Conservation (phyloP, 2,329 filamentous ascomycete species). For the Fusarium sp. region DNA sequence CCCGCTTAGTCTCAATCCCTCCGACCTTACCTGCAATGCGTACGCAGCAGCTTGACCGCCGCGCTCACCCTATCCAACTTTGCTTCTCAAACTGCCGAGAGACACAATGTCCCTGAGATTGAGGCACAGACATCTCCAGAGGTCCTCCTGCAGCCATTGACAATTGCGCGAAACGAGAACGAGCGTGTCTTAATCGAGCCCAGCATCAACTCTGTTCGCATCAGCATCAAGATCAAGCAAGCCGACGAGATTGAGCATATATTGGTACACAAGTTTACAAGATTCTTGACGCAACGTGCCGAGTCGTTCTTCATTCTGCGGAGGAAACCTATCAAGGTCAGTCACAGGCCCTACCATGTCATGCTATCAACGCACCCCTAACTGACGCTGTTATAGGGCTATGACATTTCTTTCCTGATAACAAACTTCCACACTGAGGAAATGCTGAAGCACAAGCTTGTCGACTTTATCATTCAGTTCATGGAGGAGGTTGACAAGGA, state of each 20-base stretch:
- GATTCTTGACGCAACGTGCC: constrained; percentile 84
- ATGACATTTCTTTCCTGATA: constrained; percentile 98
- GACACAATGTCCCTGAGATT: constrained; percentile 98
- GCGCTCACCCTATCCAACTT: constrained; percentile 93
- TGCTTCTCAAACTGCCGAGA: constrained; percentile 93
- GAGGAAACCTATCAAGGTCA: constrained; percentile 93
- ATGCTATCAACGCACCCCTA: constrained; percentile 19
- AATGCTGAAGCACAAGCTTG: constrained; percentile 98
- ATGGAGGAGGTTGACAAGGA: constrained; percentile 99
- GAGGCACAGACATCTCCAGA: constrained; percentile 94
- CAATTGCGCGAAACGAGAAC: constrained; percentile 94
- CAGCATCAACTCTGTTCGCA: constrained; percentile 94
- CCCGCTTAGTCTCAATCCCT: constrained; percentile 86
- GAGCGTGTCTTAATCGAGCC: constrained; percentile 97
- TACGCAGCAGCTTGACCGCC: constrained; percentile 92
- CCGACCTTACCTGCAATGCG: constrained; percentile 94
- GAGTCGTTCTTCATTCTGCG: constrained; percentile 97
- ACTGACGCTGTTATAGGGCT: constrained; percentile 71
- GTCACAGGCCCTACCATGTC: constrained; percentile 37
- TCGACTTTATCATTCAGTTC: constrained; percentile 99
- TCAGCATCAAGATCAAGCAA: constrained; percentile 99
- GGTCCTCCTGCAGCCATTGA: constrained; percentile 90
- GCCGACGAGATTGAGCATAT: constrained; percentile 99
- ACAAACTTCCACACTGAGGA: constrained; percentile 99
- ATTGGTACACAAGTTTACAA: constrained; percentile 96